Conservation (phyloP, 768 basidiomycete genomes). For the Boletellus ananiceps region DNA sequence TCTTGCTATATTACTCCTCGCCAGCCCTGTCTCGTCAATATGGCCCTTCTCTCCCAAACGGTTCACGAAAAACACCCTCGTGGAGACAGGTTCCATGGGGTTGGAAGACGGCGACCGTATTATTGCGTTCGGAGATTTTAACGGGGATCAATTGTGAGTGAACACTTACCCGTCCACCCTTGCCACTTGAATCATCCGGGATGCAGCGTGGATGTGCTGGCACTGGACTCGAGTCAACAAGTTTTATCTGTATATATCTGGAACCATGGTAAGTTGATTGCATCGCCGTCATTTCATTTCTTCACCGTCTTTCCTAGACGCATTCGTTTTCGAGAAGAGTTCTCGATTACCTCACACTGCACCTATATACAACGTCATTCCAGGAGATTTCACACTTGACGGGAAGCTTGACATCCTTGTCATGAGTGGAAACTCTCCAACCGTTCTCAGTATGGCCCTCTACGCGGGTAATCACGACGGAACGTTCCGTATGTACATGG, state of each 20-base stretch:
- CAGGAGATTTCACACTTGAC: constrained; percentile 90
- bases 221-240: constrained; percentile 71
- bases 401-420: constrained; percentile 88
- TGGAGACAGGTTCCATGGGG: constrained; percentile 78
- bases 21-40: constrained; percentile 29
- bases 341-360: constrained; percentile 50
- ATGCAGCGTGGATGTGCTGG: constrained; percentile 72
- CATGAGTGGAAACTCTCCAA: constrained; percentile 60
- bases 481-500: constrained; percentile 55
- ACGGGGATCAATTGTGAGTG: constrained; percentile 91
- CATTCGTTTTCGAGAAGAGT: constrained; percentile 51
- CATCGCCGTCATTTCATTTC: neutral
- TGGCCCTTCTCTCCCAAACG: constrained; percentile 92
- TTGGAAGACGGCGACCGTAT: constrained; percentile 67
- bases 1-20: constrained; percentile 16
- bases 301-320: constrained; percentile 38
- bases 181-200: neutral
- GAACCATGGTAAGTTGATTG: constrained; percentile 63
- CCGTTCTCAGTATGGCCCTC: constrained; percentile 60
- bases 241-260: constrained; percentile 76
- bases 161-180: neutral
- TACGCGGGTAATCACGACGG: constrained; percentile 61
- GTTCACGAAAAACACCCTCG: constrained; percentile 75
- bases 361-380: constrained; percentile 76
- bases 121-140: constrained; percentile 91